phyloP scores from a whole-genome alignment of 1,284 basidiomycete genomes.

The Bothia castanella region DNA sequence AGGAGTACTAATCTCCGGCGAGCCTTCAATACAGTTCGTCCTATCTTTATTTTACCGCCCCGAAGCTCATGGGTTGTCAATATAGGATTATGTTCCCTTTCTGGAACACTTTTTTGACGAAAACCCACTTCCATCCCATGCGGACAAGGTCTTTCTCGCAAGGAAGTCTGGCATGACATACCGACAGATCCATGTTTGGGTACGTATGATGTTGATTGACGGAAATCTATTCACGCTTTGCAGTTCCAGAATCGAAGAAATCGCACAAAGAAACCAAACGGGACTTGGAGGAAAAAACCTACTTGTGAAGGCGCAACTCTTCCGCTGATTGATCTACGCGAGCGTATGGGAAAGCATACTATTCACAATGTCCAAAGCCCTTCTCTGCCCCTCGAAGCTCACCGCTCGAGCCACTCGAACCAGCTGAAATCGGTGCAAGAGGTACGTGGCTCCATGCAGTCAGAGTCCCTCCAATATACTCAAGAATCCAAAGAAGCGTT shows the following conservation, averaged over 20 bases:
- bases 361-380: too few species aligned
- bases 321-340: too few species aligned
- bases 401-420: too few species aligned
- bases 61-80: not conserved
- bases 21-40: not conserved
- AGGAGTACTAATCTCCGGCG: too few species aligned
- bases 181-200: conserved; percentile 58
- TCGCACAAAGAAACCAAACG: conserved; percentile 36
- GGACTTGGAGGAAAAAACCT: conserved; percentile 11
- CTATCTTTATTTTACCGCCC: not conserved
- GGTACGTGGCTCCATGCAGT: too few species aligned
- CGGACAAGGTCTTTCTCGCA: conserved; percentile 43
- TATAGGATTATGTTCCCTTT: conserved; percentile 45
- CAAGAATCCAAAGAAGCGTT: too few species aligned
- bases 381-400: not conserved
- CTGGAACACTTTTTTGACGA: conserved; percentile 47
- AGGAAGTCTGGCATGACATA: conserved; percentile 43
- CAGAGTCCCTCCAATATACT: too few species aligned
- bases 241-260: conserved; percentile 48
- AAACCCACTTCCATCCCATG: conserved; percentile 46
- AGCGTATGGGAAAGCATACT: too few species aligned
- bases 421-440: too few species aligned
- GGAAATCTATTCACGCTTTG: not conserved
- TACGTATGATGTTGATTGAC: conserved; percentile 23
- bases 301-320: conserved; percentile 16